A percentile compares a stretch with the other conserved stretches of the same genome.
These are phyloP conservation scores for Vigna reflexopilosa DNA, from an alignment of 306 rosid genomes.

Conservation along the genomic window DNA sequence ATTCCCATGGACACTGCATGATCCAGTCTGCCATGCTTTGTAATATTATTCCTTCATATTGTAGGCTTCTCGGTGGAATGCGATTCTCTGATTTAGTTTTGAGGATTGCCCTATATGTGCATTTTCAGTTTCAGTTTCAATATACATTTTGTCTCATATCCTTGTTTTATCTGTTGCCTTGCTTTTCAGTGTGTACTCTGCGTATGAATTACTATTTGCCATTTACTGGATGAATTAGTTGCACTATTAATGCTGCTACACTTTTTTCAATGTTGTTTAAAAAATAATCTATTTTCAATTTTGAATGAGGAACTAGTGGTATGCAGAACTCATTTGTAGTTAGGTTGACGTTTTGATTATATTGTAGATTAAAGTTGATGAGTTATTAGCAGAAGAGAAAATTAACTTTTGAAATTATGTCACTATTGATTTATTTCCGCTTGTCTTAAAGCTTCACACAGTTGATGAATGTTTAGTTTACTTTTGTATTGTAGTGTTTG, in stretches of 20 bases:
- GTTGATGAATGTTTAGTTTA: slow-evolving; percentile 29
- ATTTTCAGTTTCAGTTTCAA: not conserved
- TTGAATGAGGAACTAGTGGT: slow-evolving; percentile 6
- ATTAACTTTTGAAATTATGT: slow-evolving; percentile 4
- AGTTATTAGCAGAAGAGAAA: not conserved
- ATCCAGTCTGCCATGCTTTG: slow-evolving; percentile 7
- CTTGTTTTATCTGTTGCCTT: not conserved
- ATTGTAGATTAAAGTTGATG: slow-evolving; percentile 8
- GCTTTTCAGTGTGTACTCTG: not conserved
- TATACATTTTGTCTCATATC: not conserved
- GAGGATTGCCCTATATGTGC: not conserved
- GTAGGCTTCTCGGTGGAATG: not conserved
- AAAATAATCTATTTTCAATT: not conserved
- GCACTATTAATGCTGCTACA: not conserved
- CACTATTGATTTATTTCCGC: not conserved
- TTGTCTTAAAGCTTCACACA: slow-evolving; percentile 27
- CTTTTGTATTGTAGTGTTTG: slow-evolving; percentile 20
- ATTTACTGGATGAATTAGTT: not conserved
- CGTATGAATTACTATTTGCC: not conserved
- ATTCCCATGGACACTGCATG: slow-evolving; percentile 29
- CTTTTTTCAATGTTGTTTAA: no score
- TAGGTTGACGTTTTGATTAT: not conserved
- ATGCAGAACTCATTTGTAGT: not conserved
- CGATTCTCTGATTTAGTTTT: not conserved
- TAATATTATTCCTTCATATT: slow-evolving; percentile 29